These are phyloP conservation scores for Trichoderma sp. DNA, from an alignment of 2,329 filamentous ascomycete species.

Conservation along the genomic window DNA sequence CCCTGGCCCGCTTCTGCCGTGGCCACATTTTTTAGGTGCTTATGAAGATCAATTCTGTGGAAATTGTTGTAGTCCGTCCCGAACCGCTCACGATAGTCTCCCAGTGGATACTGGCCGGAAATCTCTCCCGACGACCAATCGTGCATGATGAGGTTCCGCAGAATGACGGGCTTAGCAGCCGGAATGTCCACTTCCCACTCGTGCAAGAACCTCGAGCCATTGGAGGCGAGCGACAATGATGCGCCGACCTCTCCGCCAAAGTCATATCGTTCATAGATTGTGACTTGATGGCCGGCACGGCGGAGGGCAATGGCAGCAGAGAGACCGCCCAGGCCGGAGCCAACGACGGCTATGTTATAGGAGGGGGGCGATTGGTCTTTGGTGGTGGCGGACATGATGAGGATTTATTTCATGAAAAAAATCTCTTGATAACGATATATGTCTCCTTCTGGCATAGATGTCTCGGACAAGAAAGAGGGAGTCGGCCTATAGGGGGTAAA, in stretches of 20 bases:
- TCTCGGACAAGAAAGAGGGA: not conserved
- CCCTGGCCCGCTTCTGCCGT: constrained; percentile 49
- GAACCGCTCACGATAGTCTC: constrained; percentile 59
- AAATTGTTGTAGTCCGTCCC: constrained; percentile 63
- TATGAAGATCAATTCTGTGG: constrained; percentile 60
- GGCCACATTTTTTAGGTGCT: constrained; percentile 57
- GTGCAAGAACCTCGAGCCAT: constrained; percentile 60
- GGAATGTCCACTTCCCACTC: constrained; percentile 60
- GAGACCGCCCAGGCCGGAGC: constrained; percentile 41
- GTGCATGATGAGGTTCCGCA: constrained; percentile 58
- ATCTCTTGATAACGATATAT: not conserved
- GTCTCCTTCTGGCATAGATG: not conserved
- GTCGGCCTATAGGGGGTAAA: not conserved
- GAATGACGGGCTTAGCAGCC: constrained; percentile 57
- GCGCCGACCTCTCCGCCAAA: constrained; percentile 64
- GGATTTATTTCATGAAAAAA: not conserved
- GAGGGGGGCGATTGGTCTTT: not conserved
- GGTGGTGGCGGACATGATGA: not conserved
- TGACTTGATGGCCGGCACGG: constrained; percentile 41
- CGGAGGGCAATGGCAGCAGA: constrained; percentile 40
- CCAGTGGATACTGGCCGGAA: constrained; percentile 55
- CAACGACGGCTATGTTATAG: constrained; percentile 38
- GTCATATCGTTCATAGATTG: constrained; percentile 60
- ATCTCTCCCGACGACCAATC: constrained; percentile 62
- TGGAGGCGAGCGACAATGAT: constrained; percentile 60